Evolutionary conservation across 805 yeast genomes (phyloP), one percentile per base, ranked within the genome.

Genomic region (Tetrapisispora nanseiensis): DNA sequence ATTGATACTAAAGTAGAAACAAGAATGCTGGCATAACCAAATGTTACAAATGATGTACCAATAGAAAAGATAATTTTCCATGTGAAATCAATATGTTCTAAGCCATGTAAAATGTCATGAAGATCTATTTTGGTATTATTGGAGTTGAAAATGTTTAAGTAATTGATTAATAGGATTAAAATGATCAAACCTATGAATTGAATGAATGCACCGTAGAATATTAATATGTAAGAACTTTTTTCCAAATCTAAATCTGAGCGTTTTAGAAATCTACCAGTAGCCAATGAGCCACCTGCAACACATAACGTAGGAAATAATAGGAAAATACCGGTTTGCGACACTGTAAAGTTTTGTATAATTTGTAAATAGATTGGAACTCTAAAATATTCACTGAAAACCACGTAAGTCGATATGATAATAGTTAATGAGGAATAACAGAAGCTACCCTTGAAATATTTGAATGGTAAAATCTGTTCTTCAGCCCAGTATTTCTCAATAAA

Each of bases 351-450:
- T 51, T 73, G 65, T 2, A 77, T 77, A 1, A 82, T 58, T 18
- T 76, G 70, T 43, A 71, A 67, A 50, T 70, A 80, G 22, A 80
- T 65, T 1, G 86, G 87, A 15, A 72, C 66, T 57, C 78, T 78
- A 56, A 74, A 80, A 24, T 74, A 56, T 41, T 68, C 68, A 26
- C 78, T 66, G 49, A 74, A 69, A n/a, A 66, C 61, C 3, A 69
- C 54, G 54, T 59, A 65, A 50, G 56, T 65, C 32, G 51, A 66
- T 49, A 37, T 67, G 65, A 79, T 75, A 63, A 47, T 80, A 61
- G 51, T 69, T 67, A 59, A 34, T 1, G 66, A 77, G 0, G 80
- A 71, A 24, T 76, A 59, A 7, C 81, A 76, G 3, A 83, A 76
- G 44, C 78, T 56, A 34, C 77, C 72, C 1, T 65, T 59, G 55